Evolutionary conservation across 2,329 filamentous ascomycete genomes (phyloP).

Genomic region (Arthrobotrys sinensis): DNA sequence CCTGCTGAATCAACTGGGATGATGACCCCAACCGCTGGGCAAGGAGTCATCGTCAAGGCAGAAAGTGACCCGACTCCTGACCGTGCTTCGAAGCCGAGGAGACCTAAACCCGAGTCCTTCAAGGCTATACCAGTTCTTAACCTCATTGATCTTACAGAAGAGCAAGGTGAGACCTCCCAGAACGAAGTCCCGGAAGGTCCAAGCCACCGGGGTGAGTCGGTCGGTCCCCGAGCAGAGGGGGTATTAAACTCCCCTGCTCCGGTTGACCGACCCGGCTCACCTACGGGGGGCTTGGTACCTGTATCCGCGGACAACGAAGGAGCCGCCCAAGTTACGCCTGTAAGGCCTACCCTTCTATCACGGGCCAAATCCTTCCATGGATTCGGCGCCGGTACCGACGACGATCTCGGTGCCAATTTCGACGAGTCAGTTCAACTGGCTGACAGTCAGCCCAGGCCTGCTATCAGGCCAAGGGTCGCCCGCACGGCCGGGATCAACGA

Average conservation of each 20-base stretch:
- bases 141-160: slow-evolving; percentile 6
- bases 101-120: not conserved
- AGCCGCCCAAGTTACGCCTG: not conserved
- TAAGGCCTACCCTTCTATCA: not conserved
- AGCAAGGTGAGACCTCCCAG: not conserved
- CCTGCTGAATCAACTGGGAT: not conserved
- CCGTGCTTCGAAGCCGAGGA: not conserved
- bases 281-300: not conserved
- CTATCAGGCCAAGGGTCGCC: not conserved
- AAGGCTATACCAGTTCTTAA: not conserved
- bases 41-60: not conserved
- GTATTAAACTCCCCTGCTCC: not conserved
- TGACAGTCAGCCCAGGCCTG: not conserved
- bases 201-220: slow-evolving; percentile 1
- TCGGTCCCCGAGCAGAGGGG: not conserved
- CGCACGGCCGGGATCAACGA: slow-evolving; percentile 28
- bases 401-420: not conserved
- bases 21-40: not conserved
- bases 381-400: not conserved
- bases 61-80: not conserved
- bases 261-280: not conserved
- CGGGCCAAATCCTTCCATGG: not conserved
- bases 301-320: not conserved
- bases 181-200: not conserved
- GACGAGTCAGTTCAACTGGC: not conserved